Evolutionary conservation across 352 stramenopile genomes (phyloP).

Genomic region (Pythium insidiosum): DNA sequence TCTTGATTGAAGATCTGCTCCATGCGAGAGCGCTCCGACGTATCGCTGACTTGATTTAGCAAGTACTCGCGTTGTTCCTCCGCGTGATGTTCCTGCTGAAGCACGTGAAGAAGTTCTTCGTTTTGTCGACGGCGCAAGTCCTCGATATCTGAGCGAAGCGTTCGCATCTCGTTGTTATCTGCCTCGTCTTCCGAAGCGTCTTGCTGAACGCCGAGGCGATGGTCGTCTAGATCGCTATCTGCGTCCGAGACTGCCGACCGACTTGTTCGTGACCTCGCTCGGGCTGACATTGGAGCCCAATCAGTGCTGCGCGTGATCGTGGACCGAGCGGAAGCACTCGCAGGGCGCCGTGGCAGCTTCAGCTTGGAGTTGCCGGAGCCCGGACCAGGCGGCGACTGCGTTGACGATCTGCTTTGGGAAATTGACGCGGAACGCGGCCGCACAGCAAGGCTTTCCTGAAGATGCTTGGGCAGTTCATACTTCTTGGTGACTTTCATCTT

Average conservation of each 20-base stretch:
- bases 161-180: slow-evolving; percentile 7
- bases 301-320: slow-evolving; percentile 2
- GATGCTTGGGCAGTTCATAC: slow-evolving; percentile 45
- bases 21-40: slow-evolving; percentile 37
- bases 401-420: slow-evolving; percentile 26
- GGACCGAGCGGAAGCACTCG: slow-evolving; percentile 24
- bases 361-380: neutral
- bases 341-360: slow-evolving; percentile 14
- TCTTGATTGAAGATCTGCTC: slow-evolving; percentile 68
- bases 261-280: slow-evolving; percentile 8
- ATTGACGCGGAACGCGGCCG: slow-evolving; percentile 32
- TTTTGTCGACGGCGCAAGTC: slow-evolving; percentile 59
- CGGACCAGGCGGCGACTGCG: slow-evolving; percentile 3
- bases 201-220: slow-evolving; percentile 14
- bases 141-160: slow-evolving; percentile 28
- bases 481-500: slow-evolving; percentile 83
- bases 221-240: slow-evolving; percentile 11
- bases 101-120: slow-evolving; percentile 51
- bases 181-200: slow-evolving; percentile 6
- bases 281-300: slow-evolving; percentile 5
- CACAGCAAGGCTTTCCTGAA: slow-evolving; percentile 20
- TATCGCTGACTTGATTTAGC: slow-evolving; percentile 25
- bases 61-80: slow-evolving; percentile 76
- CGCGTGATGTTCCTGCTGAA: slow-evolving; percentile 73
- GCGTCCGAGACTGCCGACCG: slow-evolving; percentile 3